phyloP scores from a whole-genome alignment of 2,329 filamentous ascomycete genomes.

The Cladorrhinum sp. region DNA sequence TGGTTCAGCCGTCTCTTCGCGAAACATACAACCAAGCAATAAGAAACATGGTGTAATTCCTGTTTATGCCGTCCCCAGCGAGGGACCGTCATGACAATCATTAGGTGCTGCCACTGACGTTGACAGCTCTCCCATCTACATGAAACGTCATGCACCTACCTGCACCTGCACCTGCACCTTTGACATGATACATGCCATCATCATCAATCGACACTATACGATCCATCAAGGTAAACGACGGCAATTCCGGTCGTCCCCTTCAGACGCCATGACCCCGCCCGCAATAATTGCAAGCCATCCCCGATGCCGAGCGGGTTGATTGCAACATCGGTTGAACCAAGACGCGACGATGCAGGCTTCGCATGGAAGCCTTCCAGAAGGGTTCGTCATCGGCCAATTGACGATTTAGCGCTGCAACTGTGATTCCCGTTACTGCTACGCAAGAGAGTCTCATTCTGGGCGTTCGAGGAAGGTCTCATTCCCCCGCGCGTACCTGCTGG shows the following conservation, averaged over 20 bases:
- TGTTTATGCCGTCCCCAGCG: neutral
- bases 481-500: neutral
- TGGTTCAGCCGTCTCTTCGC: conserved; percentile 1
- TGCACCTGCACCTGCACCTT: neutral
- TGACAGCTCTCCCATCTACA: neutral
- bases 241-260: conserved; percentile 17
- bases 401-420: conserved; percentile 5
- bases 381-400: neutral
- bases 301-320: neutral
- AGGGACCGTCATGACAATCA: no score
- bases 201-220: neutral
- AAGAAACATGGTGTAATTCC: conserved; percentile 1
- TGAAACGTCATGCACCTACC: neutral
- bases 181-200: neutral
- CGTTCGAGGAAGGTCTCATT: neutral
- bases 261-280: conserved; percentile 3
- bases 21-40: neutral
- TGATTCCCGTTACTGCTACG: neutral
- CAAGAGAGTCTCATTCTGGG: neutral
- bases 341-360: neutral
- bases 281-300: neutral
- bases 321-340: conserved; percentile 8
- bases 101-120: neutral
- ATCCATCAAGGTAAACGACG: conserved; percentile 1
- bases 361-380: conserved; percentile 6